Base-by-base conservation (phyloP, 345 rosid species). In the Diplotaxis tenuifolia region DNA sequence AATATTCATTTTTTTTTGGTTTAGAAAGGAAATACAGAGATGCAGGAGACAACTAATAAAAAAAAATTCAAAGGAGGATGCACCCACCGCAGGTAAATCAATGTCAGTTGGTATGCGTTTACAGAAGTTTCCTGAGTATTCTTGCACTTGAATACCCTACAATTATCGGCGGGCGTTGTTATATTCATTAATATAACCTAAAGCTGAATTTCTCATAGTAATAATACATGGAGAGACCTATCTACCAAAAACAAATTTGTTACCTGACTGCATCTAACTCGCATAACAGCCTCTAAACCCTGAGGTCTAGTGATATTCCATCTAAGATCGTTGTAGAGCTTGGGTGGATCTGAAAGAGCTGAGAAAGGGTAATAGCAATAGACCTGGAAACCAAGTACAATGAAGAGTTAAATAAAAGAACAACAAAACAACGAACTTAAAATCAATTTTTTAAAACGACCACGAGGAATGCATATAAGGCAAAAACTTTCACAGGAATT, bases 291-390 rank as follows among this genome's bases (percentile, higher is more conserved):
- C 87, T 95, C 99, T 82, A 85, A 92, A 67, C 99, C 96, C 83
- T 95, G 99, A 59, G 99, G 98, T 85, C 98, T 87, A 29, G 92
- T 86, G 74, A 95, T 81, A 83, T 95, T 95, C 99, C 99, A 95
- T 83, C 96, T 90, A 52, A 90, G 96, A 85, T 95, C 99, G 75
- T 90, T 95, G 84, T 87, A 95, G 47, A 95, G 92, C 90, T 95
- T 95, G 68, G 93, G 90, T 38, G 92, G 85, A 86, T 92, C 99
- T 70, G 93, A 84, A 65, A 96, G 72, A 32, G 92, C 97, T 47
- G 97, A 96, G 85, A 96, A 96, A 40, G 99, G 98, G 74, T 83
- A 81, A 82, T 90, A 92, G 72, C 88, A 86, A 79, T 92, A 90
- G 66, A 96, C 96, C 99, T 95, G 87, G 62, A 89, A 64, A 72